phyloP scores from a whole-genome alignment of 306 rosid genomes.

The Malus fusca region DNA sequence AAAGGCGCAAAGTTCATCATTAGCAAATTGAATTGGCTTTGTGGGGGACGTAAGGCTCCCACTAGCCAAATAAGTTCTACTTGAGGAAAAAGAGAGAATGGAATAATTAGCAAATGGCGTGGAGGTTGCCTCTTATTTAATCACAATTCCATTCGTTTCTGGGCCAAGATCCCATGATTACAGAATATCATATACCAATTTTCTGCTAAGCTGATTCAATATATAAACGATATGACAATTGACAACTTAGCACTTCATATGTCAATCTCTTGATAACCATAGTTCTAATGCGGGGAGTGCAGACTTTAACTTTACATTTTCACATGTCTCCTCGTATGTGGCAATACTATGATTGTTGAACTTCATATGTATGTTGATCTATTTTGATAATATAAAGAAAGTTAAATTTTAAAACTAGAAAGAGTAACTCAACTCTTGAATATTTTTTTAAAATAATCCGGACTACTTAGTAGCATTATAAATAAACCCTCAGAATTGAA shows the following conservation, averaged over 20 bases:
- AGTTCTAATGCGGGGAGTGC: background rate
- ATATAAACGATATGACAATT: background rate
- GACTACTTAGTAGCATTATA: too few species aligned
- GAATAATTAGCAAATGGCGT: background rate
- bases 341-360: too few species aligned
- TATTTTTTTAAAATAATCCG: too few species aligned
- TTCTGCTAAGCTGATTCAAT: background rate
- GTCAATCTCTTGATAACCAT: background rate
- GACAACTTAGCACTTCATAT: background rate
- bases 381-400: too few species aligned
- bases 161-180: background rate
- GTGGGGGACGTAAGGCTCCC: conserved; percentile 6
- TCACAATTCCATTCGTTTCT: background rate
- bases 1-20: background rate
- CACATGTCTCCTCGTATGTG: rapidly evolving
- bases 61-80: background rate
- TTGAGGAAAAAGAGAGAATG: background rate
- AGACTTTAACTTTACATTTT: too few species aligned
- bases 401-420: too few species aligned
- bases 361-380: too few species aligned
- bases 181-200: background rate
- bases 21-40: conserved; percentile 6
- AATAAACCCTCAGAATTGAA: too few species aligned
- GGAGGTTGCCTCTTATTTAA: background rate
- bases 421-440: too few species aligned